These are phyloP conservation scores for Panicum hallii DNA, from an alignment of 202 grass and related monocot genomes.

Conservation along the genomic window DNA sequence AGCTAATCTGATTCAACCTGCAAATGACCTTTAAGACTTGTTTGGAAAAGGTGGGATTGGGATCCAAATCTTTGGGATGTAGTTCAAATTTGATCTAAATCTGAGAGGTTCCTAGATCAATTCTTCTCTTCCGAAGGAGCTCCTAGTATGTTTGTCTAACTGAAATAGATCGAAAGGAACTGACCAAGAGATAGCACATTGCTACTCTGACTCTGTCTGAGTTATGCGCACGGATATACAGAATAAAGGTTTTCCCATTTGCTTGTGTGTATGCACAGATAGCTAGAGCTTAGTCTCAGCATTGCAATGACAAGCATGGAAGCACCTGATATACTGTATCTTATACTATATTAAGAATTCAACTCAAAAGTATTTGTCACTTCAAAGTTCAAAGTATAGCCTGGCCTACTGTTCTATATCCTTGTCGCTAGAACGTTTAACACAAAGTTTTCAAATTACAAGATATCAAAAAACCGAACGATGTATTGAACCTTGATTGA, in stretches of 20 bases:
- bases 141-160: neutral
- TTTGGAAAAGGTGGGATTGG: neutral
- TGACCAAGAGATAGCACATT: neutral
- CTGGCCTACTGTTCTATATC: constrained; percentile 18
- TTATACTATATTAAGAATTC: neutral
- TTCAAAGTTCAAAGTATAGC: neutral
- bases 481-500: neutral
- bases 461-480: constrained; percentile 26
- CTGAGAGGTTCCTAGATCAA: neutral
- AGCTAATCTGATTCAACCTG: neutral
- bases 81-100: neutral
- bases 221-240: constrained; percentile 1
- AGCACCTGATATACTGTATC: neutral
- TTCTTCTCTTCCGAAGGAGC: neutral
- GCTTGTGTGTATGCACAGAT: constrained; percentile 5
- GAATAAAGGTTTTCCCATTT: neutral
- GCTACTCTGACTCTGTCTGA: neutral
- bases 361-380: neutral
- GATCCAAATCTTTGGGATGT: neutral
- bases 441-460: neutral
- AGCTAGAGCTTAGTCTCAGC: neutral
- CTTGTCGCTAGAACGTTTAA: constrained; percentile 2
- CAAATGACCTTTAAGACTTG: neutral
- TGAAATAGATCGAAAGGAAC: constrained; percentile 9
- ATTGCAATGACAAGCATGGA: neutral